Base-by-base conservation (phyloP, 768 basidiomycete species). In the Candolleomyces aberdarensis region DNA sequence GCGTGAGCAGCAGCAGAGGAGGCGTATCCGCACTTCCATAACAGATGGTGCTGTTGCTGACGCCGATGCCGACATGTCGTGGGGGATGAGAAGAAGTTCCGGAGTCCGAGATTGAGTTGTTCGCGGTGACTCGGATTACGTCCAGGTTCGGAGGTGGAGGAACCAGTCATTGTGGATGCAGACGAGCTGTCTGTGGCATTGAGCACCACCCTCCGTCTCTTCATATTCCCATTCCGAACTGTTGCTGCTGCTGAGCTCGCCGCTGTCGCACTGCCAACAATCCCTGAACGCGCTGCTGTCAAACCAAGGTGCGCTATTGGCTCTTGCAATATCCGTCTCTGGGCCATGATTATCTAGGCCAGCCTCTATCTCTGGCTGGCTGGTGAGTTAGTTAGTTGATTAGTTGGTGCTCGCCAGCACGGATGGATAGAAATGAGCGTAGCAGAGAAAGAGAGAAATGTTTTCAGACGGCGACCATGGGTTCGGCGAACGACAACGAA, bases 291-390 rank as follows among this genome's bases (percentile, higher is more conserved):
- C 50, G 50, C 50, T 15, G 50, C 50, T 15, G 29, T 40, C 26
- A 55, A 39, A 31, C 51, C 51, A 49, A 47, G 31, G 22, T 1
- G 57, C 51, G 48, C 58, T 50, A 36, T 43, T 39, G 39, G 47
- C 58, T 31, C 62, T 54, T 43, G 36, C 6, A 36, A 36, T 58
- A 44, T 46, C 39, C 10, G 62, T 51, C 36, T 51, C 58, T 17
- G 62, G 58, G 29, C 44, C 44, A 46, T 46, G 44, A 17, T 20
- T 17, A 7, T 11, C 17, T 9, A 46, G 44, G 14, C 19, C 11
- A 36, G 36, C 11, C 36, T 36, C 36, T 36, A 11, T 7, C 36
- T 36, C 36, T 7, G 44, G 19, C 15, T 46, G 44, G 8, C 44
- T 46, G 44, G 8, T 20, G 44, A 46, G 5, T 6, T 1, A 20